Conservation (phyloP, 768 basidiomycete species). For the Collybia sordida region DNA sequence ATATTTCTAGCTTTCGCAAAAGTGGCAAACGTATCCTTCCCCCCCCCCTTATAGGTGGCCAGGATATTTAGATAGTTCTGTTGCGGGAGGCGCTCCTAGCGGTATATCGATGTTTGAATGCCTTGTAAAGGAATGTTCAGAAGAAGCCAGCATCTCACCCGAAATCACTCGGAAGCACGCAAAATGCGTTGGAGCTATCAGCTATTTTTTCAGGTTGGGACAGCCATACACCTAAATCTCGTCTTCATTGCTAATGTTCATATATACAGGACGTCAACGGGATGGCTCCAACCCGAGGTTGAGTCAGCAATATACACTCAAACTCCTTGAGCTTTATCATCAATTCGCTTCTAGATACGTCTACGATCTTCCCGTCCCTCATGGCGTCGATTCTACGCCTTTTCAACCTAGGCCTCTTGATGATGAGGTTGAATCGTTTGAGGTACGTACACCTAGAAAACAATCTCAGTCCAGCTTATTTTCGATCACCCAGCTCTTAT, state of each 20-base stretch:
- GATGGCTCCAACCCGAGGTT: conserved; percentile 87
- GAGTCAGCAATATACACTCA: conserved; percentile 48
- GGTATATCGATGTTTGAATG: conserved; percentile 72
- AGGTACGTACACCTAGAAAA: conserved; percentile 43
- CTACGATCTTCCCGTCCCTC: conserved; percentile 79
- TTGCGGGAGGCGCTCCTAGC: conserved; percentile 88
- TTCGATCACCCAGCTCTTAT: conserved; percentile 54
- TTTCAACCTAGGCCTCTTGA: conserved; percentile 77
- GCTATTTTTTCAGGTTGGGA: conserved; percentile 74
- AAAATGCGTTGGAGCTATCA: conserved; percentile 65
- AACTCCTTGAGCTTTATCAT: not conserved
- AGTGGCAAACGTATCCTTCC: not conserved
- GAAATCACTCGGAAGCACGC: conserved; percentile 57
- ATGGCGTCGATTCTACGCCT: conserved; percentile 39
- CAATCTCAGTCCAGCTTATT: not conserved
- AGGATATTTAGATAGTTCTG: conserved; percentile 84
- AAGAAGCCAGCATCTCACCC: conserved; percentile 84
- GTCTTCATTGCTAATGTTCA: too few species aligned
- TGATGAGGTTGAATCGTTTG: conserved; percentile 93
- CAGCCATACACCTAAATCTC: too few species aligned
- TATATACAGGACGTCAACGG: conserved; percentile 48
- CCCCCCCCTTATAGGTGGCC: conserved; percentile 60
- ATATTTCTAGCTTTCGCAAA: not conserved
- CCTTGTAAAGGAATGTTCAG: conserved; percentile 88
- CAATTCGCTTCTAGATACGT: conserved; percentile 54